These are phyloP conservation scores for Globisporangium cylindrosporum DNA, from an alignment of 352 stramenopile genomes.

Conservation along the genomic window DNA sequence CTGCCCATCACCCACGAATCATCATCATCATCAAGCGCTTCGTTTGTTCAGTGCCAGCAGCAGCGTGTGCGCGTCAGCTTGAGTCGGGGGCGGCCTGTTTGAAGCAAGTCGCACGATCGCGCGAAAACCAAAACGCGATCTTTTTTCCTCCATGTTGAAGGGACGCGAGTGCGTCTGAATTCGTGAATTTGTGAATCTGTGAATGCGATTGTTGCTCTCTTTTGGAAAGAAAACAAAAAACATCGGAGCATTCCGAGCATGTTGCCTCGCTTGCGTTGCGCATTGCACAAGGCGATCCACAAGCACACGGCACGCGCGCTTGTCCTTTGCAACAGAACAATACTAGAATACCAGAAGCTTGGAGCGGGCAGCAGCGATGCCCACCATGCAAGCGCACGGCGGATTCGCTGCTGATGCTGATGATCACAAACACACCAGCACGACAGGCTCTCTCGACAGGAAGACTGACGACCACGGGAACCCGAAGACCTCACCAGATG, in stretches of 20 bases:
- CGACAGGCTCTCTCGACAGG: background rate
- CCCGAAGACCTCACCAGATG: background rate
- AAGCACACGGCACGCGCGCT: background rate
- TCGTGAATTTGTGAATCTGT: background rate
- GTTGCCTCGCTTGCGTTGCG: background rate
- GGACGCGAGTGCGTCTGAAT: background rate
- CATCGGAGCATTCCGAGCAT: background rate
- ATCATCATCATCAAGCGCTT: background rate
- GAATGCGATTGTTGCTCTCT: background rate
- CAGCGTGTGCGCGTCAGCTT: background rate
- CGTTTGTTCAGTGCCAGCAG: background rate
- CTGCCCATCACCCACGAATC: background rate
- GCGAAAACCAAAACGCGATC: constrained; percentile 2
- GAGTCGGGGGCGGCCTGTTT: background rate
- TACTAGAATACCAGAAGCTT: background rate
- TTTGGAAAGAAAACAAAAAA: background rate
- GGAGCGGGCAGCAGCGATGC: background rate
- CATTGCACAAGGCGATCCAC: background rate
- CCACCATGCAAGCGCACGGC: no score
- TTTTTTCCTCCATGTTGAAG: constrained; percentile 9
- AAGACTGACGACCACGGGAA: background rate
- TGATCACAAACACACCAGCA: background rate
- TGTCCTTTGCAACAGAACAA: background rate
- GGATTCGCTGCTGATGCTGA: background rate
- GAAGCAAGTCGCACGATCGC: background rate